Percentiles rank a stretch among this genome's conserved stretches.
Conservation (phyloP, 164 flowering plant genomes). For the Liriodendron chinense region DNA sequence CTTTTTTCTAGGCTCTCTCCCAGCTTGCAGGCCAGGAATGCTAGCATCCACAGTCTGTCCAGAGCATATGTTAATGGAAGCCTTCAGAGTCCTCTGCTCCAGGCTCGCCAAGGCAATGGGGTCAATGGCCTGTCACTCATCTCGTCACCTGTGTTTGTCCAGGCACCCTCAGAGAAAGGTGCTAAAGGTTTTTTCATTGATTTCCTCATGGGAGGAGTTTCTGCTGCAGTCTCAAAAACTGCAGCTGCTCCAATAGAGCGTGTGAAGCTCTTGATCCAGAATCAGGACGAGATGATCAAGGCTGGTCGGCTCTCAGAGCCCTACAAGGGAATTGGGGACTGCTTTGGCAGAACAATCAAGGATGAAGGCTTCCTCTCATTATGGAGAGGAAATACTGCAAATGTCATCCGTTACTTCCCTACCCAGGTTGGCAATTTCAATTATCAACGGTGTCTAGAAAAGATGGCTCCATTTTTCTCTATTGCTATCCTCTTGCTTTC, state of each 20-base stretch:
- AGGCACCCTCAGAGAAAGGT: constrained; percentile 46
- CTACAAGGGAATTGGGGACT: constrained; percentile 50
- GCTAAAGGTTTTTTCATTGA: constrained; percentile 32
- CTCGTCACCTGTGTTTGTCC: constrained; percentile 35
- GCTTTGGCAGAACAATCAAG: constrained; percentile 52
- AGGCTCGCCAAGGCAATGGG: constrained; percentile 16
- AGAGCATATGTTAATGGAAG: constrained; percentile 38
- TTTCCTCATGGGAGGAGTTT: constrained; percentile 58
- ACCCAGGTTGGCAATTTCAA: constrained; percentile 41
- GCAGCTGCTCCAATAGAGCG: constrained; percentile 65
- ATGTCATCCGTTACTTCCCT: constrained; percentile 62
- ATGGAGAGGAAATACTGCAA: constrained; percentile 59
- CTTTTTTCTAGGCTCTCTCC: constrained; percentile 49
- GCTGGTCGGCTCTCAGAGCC: constrained; percentile 54
- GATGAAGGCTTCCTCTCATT: constrained; percentile 52
- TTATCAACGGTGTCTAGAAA: background rate
- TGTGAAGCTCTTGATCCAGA: constrained; percentile 53
- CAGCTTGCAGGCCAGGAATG: constrained; percentile 28
- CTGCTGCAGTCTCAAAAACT: constrained; percentile 57
- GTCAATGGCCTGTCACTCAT: constrained; percentile 22
- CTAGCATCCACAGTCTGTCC: constrained; percentile 16
- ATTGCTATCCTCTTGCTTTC: background rate
- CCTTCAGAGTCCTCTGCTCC: constrained; percentile 23
- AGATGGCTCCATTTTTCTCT: background rate
- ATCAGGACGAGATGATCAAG: constrained; percentile 56